Conservation (phyloP, 495 filamentous ascomycete species). For the Platismatia glauca region DNA sequence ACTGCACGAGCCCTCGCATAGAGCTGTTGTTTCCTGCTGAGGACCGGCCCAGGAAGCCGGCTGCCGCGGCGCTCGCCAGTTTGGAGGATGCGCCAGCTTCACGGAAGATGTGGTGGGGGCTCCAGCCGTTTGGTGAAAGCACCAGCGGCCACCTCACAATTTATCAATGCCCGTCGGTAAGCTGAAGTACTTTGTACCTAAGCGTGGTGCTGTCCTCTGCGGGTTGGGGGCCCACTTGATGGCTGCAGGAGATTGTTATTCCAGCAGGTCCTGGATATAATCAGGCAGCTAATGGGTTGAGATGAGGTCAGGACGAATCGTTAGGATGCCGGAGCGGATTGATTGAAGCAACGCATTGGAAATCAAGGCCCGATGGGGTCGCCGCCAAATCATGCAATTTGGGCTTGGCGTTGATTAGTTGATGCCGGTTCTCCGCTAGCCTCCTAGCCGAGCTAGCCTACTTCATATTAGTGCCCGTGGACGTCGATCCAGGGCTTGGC, state of each 20-base stretch:
- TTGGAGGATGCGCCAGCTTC: constrained; percentile 25
- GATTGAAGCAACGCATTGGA: neutral
- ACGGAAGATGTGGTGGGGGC: neutral
- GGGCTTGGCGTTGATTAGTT: neutral
- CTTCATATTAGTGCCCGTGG: neutral
- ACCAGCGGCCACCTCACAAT: neutral
- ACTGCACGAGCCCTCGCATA: constrained; percentile 88
- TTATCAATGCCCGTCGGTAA: neutral
- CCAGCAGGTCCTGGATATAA: neutral
- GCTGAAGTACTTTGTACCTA: neutral
- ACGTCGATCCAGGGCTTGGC: neutral
- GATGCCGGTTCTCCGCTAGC: neutral
- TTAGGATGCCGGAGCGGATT: neutral
- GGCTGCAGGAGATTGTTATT: neutral
- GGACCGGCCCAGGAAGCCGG: constrained; percentile 53
- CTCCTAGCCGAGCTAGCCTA: too few species aligned
- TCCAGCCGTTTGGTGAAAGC: neutral
- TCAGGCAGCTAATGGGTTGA: neutral
- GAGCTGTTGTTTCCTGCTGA: constrained; percentile 53
- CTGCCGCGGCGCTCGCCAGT: constrained; percentile 47
- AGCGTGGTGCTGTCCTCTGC: neutral
- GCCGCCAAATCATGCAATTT: neutral
- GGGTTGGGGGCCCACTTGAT: neutral
- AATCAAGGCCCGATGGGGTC: neutral
- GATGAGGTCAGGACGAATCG: neutral